Percentiles rank a stretch among this genome's conserved stretches.
Conservation (phyloP, 192 early-diverging fungal genomes). For the Jimgerdemannia flammicorona region DNA sequence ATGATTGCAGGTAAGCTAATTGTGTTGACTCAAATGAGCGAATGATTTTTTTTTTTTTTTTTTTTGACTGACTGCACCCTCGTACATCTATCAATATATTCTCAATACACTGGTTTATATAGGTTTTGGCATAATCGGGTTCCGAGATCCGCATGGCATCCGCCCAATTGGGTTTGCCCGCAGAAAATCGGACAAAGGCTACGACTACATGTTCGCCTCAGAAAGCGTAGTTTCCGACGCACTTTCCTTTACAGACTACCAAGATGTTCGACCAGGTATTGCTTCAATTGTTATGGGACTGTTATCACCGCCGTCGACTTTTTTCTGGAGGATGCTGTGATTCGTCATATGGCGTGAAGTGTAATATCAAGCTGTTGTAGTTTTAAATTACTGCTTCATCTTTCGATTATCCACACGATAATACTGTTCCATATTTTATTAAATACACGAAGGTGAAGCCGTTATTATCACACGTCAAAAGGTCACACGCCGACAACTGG, state of each 20-base stretch:
- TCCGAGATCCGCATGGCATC: conserved; percentile 95
- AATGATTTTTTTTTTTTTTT: conserved; percentile 9
- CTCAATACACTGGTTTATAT: background rate
- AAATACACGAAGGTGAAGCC: conserved; percentile 63
- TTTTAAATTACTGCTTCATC: no score
- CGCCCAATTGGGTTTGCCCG: conserved; percentile 93
- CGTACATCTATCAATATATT: no score
- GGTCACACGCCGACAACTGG: conserved; percentile 63
- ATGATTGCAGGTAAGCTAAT: conserved; percentile 84
- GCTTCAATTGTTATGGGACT: conserved; percentile 1
- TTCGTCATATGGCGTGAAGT: no score
- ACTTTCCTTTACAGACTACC: conserved; percentile 85
- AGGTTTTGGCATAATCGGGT: conserved; percentile 92
- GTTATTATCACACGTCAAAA: conserved; percentile 85
- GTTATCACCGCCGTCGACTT: no score
- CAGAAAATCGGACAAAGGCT: conserved; percentile 63
- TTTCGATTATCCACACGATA: no score
- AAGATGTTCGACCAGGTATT: conserved; percentile 82
- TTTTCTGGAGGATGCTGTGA: no score
- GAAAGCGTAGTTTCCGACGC: conserved; percentile 94
- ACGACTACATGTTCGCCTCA: conserved; percentile 97
- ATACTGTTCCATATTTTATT: no score
- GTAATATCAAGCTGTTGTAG: no score
- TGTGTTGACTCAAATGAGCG: background rate
- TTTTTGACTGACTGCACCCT: background rate